phyloP scores from a whole-genome alignment of 108 stramenopile genomes.

The Stephanodiscus triporus region DNA sequence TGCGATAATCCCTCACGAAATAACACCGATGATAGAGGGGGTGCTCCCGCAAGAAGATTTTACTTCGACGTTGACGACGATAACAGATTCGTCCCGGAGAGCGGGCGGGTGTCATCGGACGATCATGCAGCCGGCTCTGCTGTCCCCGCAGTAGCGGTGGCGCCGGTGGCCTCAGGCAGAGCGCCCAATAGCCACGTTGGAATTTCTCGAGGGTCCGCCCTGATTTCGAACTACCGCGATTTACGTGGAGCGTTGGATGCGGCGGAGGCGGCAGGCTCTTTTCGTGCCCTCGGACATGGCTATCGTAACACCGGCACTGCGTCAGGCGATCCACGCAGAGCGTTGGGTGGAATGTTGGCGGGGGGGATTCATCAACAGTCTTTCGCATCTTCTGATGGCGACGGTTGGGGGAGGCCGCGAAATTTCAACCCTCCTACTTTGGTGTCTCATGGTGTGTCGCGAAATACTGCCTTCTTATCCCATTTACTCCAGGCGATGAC shows the following conservation, averaged over 20 bases:
- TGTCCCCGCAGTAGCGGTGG: too few species aligned
- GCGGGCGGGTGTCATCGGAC: not conserved
- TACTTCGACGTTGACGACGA: not conserved
- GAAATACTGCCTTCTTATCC: not conserved
- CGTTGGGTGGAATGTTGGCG: conserved; percentile 10
- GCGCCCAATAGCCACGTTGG: not conserved
- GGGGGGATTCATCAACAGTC: not conserved
- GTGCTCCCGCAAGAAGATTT: not conserved
- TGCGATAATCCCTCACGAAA: not conserved
- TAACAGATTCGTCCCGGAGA: not conserved
- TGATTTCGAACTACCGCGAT: not conserved
- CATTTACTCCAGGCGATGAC: conserved; percentile 3
- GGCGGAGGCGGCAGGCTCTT: conserved; percentile 15
- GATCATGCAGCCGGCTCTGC: not conserved
- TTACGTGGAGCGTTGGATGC: not conserved
- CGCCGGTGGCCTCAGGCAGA: not conserved
- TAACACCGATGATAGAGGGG: not conserved
- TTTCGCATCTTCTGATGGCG: not conserved
- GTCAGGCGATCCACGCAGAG: not conserved
- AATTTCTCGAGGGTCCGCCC: not conserved
- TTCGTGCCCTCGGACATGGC: not conserved
- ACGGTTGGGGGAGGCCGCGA: conserved; percentile 1
- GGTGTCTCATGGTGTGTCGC: not conserved
- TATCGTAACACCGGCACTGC: not conserved
- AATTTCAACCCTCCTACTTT: not conserved